Base-by-base conservation (phyloP, 495 filamentous ascomycete genomes). In the Friedmanniomyces endolithicus region DNA sequence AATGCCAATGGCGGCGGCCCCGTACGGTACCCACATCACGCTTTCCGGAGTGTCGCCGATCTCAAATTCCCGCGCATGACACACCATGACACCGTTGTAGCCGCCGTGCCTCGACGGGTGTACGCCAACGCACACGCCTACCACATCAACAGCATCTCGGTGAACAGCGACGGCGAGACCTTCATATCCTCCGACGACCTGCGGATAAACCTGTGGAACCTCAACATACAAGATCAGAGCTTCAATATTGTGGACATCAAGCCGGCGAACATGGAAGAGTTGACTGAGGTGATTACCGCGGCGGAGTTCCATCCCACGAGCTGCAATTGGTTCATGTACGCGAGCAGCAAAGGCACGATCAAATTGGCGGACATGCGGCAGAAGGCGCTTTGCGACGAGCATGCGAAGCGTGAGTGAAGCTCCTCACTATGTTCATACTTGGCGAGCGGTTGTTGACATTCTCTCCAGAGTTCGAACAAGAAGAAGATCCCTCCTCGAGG, bases 201-300 rank as follows among this genome's bases (percentile, higher is more conserved):
- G 49, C 84, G 92, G 34, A 92, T 98, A 74, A 98, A 98, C 73
- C 75, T 98, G 46, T 98, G 92, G 92, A 97, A 98, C 63, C 73
- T 97, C 62, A 96, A 98, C 70, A 97, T 98, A 51, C 94, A 98
- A 70, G 92, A 97, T 59, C 90, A 97, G 71, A 97, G 92, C 76
- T 98, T 98, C 79, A 98, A 98, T 74, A 98, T 98, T 66, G 92
- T 98, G 57, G 92, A 98, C 70, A 98, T 98, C 71, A 98, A 98
- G 68, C 92, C 92, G 0, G 92, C 92, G 11, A 98, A 98, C 69
- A 98, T 98, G 92, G 92, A 98, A 70, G 92, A 98, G 74, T 76
- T 98, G 59, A 98, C 92, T 1, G 92, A 98, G 70, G 92, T 98
- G 53, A 97, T 98, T 62, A 98, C 92, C 25, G 92, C 92, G 33